Conservation (phyloP, 805 yeast species). For the Cyberlindnera americana region DNA sequence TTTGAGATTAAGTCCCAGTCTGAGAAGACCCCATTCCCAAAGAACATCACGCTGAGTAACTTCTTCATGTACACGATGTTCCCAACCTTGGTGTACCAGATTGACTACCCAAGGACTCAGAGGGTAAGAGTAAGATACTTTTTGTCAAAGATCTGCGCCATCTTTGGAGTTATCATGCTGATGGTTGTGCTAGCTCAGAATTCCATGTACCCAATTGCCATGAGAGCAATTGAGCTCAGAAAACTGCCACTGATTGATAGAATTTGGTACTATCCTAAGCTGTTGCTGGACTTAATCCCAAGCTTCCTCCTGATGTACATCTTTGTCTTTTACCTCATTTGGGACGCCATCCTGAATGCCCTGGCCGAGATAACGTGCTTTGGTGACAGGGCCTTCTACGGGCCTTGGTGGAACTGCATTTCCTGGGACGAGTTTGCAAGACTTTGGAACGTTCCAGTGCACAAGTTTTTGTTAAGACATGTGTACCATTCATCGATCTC, state of each 20-base stretch:
- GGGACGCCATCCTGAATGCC: conserved; percentile 91
- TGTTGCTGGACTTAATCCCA: conserved; percentile 72
- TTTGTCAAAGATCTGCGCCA: conserved; percentile 65
- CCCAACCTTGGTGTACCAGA: conserved; percentile 84
- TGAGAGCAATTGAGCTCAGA: conserved; percentile 53
- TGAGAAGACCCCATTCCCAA: conserved; percentile 52
- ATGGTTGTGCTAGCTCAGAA: conserved; percentile 81
- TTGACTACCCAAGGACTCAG: conserved; percentile 75
- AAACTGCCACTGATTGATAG: conserved; percentile 45
- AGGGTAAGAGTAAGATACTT: conserved; percentile 68
- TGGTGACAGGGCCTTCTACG: conserved; percentile 91
- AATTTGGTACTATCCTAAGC: conserved; percentile 46
- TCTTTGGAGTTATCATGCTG: conserved; percentile 79
- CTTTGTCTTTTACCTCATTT: conserved; percentile 80
- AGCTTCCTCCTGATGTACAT: conserved; percentile 75
- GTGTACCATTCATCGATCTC: conserved; percentile 90
- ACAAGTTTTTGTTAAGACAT: conserved; percentile 82
- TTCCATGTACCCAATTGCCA: conserved; percentile 68
- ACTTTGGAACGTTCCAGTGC: conserved; percentile 94
- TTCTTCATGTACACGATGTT: conserved; percentile 80
- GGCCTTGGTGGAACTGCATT: conserved; percentile 96
- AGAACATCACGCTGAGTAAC: conserved; percentile 59
- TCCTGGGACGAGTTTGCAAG: conserved; percentile 93
- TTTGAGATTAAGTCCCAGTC: conserved; percentile 68
- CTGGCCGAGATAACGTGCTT: conserved; percentile 84